A percentile compares a stretch with the other conserved stretches of the same genome.
Evolutionary conservation across 768 basidiomycete species (phyloP).

Genomic region (Lactarius tabidus): DNA sequence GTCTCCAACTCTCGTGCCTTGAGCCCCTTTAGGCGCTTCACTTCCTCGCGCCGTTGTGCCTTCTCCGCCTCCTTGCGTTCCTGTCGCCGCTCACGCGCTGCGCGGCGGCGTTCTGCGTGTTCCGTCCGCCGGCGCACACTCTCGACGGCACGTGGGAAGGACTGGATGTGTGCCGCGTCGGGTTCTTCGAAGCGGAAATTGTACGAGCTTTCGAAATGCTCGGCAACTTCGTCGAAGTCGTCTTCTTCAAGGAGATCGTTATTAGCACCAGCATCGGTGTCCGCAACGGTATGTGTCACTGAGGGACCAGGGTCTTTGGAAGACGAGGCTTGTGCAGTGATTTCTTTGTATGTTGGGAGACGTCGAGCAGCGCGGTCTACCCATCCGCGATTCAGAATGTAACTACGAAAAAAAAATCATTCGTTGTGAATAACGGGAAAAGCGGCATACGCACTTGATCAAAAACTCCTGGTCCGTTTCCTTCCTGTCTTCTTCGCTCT

Average conservation of each 20-base stretch:
- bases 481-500: conserved; percentile 39
- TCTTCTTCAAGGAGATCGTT: conserved; percentile 46
- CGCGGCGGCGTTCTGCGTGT: conserved; percentile 57
- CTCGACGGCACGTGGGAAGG: conserved; percentile 72
- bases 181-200: conserved; percentile 98
- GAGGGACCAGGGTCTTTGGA: conserved; percentile 27
- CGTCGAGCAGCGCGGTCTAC: conserved; percentile 72
- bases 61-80: conserved; percentile 77
- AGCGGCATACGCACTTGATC: conserved; percentile 61
- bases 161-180: conserved; percentile 57
- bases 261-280: conserved; percentile 28
- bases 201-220: conserved; percentile 92
- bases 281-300: conserved; percentile 20
- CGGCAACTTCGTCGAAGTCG: conserved; percentile 86
- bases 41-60: conserved; percentile 70
- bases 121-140: conserved; percentile 66
- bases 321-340: conserved; percentile 43
- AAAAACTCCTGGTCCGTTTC: conserved; percentile 84
- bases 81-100: conserved; percentile 74
- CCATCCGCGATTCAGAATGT: conserved; percentile 97
- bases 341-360: conserved; percentile 82
- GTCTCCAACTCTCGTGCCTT: conserved; percentile 77
- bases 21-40: conserved; percentile 75
- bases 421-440: conserved; percentile 1
- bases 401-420: conserved; percentile 45